Evolutionary conservation across 192 early-diverging fungal species (phyloP), one percentile per base, ranked within the genome.

Genomic region (Phlyctochytrium planicorne): DNA sequence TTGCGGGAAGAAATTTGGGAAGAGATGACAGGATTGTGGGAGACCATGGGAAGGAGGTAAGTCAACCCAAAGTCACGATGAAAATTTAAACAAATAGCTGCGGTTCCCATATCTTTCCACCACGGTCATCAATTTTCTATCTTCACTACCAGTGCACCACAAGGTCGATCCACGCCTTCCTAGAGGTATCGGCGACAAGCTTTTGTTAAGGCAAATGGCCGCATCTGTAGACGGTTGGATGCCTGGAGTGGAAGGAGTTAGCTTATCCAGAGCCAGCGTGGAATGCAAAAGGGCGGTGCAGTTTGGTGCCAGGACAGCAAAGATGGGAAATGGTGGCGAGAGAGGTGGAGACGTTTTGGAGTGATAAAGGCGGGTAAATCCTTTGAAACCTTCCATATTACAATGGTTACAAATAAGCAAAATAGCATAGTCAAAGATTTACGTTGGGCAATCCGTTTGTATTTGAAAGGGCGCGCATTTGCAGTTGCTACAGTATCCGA

Each of bases 281-380:
- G 87, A 91, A 67, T 90, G 85, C 80, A 98, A 98, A 68, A 79
- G 94, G n/a, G 96, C 96, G 1, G 92, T 98, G 53, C 96, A 98
- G 75, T 98, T 98, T 85, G 96, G 96, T 2, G 93, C 95, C 0
- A 82, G 91, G 24, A 94, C 93, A 0, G 96, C 96, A n/a, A 95
- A 94, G 78, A 96, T 98, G 95, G 78, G 70, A 50, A 50, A 71
- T 50, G 66, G 70, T 2, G 14, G 59, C 52, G 65, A 73, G 59
- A 81, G 80, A 34, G 71, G 78, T 16, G 50, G 40, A 6, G 40
- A 47, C 20, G 40, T 47, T 6, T 20, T 55, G 30, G 66, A 80
- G 63, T n/a, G 34, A 62, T 47, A 47, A 47, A 47, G n/a, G n/a
- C n/a, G n/a, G n/a, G n/a, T n/a, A n/a, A n/a, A n/a, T n/a, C n/a